Evolutionary conservation across 75 land plant genomes (phyloP), one percentile per base, ranked within the genome.

Genomic region (Picea sitchensis): DNA sequence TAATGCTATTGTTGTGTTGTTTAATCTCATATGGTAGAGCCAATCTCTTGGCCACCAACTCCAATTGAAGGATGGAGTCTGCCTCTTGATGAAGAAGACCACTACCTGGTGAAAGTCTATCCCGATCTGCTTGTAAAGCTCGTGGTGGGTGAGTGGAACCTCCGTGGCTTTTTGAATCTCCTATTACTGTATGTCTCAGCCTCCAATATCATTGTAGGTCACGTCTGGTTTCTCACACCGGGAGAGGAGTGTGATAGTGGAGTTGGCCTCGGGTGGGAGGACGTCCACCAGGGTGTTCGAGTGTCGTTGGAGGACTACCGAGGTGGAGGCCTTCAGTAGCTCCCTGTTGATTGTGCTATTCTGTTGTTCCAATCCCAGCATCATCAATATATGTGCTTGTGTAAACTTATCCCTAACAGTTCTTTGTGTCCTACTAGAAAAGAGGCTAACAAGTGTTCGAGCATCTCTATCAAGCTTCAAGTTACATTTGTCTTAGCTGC

Each of bases 401-500:
- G 99, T 90, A 84, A 96, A 96, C 81, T 96, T 96, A 78, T 94
- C 96, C 44, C 99, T 80, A 13, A 96, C 96, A 17, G 99, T 92
- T 60, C 93, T 86, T 73, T 94, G 94, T 34, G 96, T 88, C 94
- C 94, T 96, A 76, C 84, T 77, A 62, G 96, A 96, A 82, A 96
- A 96, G 78, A 94, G 96, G 73, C 91, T 90, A 18, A 96, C 96
- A 68, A 96, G 78, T 44, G 93, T 85, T 76, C 98, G 83, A 14
- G 88, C 88, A 82, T 96, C 99, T 77, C 96, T 34, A 1, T 4
- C 38, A 38, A 38, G 38, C 38, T 38, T 38, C 38, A 38, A 2
- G 38, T 38, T 38, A 38, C 38, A 38, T 38, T 38, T 38, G 38
- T 38, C 38, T 38, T 2, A 38, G 3, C 38, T 38, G 38, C 38